Evolutionary conservation across 257 asterid species (phyloP), one percentile per base, ranked within the genome.

Genomic region (Solanum acaule): DNA sequence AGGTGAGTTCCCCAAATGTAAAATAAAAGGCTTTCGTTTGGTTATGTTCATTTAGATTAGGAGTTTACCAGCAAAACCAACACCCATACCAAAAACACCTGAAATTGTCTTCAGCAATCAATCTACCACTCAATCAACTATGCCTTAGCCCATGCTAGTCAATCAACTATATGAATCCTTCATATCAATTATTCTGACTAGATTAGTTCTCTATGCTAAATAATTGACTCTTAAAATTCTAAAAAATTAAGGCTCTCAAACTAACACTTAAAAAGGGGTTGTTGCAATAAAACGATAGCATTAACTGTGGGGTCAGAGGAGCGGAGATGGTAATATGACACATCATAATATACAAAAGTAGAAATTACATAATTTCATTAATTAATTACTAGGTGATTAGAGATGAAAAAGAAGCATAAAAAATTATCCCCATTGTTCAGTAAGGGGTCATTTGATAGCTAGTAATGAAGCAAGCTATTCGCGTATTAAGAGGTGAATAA

Each of bases 361-460:
- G 15, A 2, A 40, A 40, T n/a, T n/a, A 78, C 35, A 40, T 78
- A 40, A 78, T 40, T 13, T 13, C 34, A 40, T 40, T 78, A 10
- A 78, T 40, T 20, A 78, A 40, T 23, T 78, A 25, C 22, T 78
- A 78, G 83, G 56, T 76, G 33, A 76, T 38, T 38, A 76, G 49
- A 76, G 56, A 76, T n/a, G 29, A 14, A 76, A 38, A 40, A n/a
- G n/a, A 25, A 40, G 13, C 35, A 40, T 20, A 40, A 71, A 81
- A 83, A 20, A 15, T 90, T 93, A 94, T 98, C 97, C 96, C 97
- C 98, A 94, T 89, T 92, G 95, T 59, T 93, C 95, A 86, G 92
- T 87, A 88, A 94, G 95, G 89, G 71, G 71, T 63, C 29, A 11
- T 63, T 63, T n/a, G 31, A 27, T 63, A 63, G 31, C 71, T 63